phyloP scores from a whole-genome alignment of 352 stramenopile species.

The Phytophthora foliorum region DNA sequence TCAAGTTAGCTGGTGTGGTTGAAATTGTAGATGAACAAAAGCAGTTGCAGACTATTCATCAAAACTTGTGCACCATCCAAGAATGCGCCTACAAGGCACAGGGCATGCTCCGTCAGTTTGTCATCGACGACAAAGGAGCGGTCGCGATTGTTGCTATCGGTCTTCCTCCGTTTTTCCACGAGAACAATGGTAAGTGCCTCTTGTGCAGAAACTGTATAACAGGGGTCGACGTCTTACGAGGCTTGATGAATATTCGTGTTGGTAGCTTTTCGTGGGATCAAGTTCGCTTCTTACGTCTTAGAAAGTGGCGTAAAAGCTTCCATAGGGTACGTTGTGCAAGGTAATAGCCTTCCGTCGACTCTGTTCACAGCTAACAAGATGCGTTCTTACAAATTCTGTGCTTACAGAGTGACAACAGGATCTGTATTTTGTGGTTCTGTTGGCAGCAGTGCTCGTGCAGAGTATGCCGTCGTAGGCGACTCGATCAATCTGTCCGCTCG shows the following conservation, averaged over 20 bases:
- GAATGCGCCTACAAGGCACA: constrained; percentile 85
- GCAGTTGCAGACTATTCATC: constrained; percentile 70
- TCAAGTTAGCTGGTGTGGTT: constrained; percentile 69
- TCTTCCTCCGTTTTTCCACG: constrained; percentile 82
- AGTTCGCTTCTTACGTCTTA: constrained; percentile 69
- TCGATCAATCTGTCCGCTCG: constrained; percentile 86
- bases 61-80: constrained; percentile 72
- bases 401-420: constrained; percentile 67
- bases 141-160: constrained; percentile 85
- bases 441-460: constrained; percentile 69
- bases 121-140: constrained; percentile 90
- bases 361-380: not conserved
- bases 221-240: not conserved
- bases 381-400: not conserved
- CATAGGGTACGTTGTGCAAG: constrained; percentile 57
- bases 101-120: constrained; percentile 84
- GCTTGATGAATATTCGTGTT: not conserved
- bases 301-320: constrained; percentile 72
- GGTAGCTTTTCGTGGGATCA: constrained; percentile 51
- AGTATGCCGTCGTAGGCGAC: constrained; percentile 88
- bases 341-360: not conserved
- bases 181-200: constrained; percentile 77
- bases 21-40: constrained; percentile 47
- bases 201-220: not conserved
- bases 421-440: constrained; percentile 83